Evolutionary conservation across 768 basidiomycete genomes (phyloP).

Genomic region (Fibroporia radiculosa): DNA sequence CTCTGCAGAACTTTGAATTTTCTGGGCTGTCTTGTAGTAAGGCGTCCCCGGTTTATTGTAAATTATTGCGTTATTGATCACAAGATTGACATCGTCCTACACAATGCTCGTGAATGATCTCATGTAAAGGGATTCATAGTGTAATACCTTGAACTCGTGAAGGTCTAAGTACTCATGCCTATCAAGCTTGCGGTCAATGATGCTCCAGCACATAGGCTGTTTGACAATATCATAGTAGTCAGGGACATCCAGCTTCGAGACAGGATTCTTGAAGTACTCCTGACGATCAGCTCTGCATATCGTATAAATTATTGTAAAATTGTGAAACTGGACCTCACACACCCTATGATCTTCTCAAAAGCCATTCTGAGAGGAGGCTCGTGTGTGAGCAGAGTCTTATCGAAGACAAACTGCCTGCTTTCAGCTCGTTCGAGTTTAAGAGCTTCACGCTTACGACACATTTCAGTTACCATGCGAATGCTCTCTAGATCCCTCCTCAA

Average conservation of each 20-base stretch:
- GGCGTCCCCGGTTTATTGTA: slow-evolving; percentile 78
- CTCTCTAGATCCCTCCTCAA: slow-evolving; percentile 73
- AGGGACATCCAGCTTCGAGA: slow-evolving; percentile 69
- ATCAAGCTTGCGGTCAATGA: slow-evolving; percentile 77
- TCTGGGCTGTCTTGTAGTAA: slow-evolving; percentile 61
- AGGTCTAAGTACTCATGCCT: slow-evolving; percentile 77
- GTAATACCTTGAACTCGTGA: slow-evolving; percentile 58
- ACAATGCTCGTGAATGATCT: background rate
- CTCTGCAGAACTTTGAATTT: slow-evolving; percentile 41
- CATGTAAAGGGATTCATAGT: background rate
- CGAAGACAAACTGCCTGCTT: slow-evolving; percentile 58
- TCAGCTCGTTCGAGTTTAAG: slow-evolving; percentile 68
- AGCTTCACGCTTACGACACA: slow-evolving; percentile 71
- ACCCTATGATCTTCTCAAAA: slow-evolving; percentile 69
- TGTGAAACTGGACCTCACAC: slow-evolving; percentile 20
- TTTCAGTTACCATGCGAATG: slow-evolving; percentile 57
- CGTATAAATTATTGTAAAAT: background rate
- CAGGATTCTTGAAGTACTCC: slow-evolving; percentile 77
- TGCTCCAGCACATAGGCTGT: slow-evolving; percentile 83
- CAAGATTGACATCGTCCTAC: slow-evolving; percentile 77
- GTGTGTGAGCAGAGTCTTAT: slow-evolving; percentile 58
- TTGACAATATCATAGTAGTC: slow-evolving; percentile 88
- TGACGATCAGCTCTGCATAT: slow-evolving; percentile 60
- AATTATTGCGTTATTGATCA: slow-evolving; percentile 75
- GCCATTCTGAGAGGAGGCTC: slow-evolving; percentile 50